Percentiles rank a stretch among this genome's conserved stretches.
phyloP scores from a whole-genome alignment of 2,329 filamentous ascomycete genomes.

The Plectosphaerella sp. region DNA sequence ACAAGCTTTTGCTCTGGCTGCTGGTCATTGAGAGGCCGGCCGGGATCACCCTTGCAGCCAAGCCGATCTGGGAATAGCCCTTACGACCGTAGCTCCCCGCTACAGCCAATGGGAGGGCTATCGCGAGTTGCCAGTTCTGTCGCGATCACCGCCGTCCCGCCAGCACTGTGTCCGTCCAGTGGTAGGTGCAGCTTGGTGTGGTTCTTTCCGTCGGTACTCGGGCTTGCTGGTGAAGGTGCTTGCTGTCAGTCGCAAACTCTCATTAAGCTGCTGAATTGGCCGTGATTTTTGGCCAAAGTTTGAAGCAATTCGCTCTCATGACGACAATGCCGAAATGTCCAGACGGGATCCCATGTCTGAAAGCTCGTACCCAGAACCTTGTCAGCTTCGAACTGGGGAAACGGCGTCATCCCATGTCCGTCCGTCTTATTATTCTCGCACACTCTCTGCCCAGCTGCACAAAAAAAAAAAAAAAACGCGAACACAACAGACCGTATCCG shows the following conservation, averaged over 20 bases:
- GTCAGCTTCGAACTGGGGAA: no score
- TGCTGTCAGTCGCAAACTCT: no score
- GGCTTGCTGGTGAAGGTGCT: no score
- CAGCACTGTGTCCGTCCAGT: conserved; percentile 1
- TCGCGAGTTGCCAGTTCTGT: no score
- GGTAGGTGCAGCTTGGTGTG: conserved; percentile 5
- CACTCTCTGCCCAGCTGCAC: neutral
- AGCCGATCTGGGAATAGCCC: neutral
- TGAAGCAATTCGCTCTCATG: no score
- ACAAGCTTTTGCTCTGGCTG: neutral
- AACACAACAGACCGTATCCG: no score
- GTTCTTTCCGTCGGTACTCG: neutral
- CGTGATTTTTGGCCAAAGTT: no score
- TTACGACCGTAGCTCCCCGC: neutral
- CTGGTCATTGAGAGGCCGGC: neutral
- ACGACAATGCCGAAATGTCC: no score
- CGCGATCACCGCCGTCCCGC: neutral
- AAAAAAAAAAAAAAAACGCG: neutral
- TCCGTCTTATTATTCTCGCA: neutral
- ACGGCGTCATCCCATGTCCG: neutral
- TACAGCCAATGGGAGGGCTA: neutral
- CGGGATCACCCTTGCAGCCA: neutral
- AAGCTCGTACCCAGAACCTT: no score
- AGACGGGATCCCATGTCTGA: no score
- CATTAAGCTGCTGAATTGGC: no score